Evolutionary conservation across 2,329 filamentous ascomycete species (phyloP).

Genomic region (Neonectria ditissima): DNA sequence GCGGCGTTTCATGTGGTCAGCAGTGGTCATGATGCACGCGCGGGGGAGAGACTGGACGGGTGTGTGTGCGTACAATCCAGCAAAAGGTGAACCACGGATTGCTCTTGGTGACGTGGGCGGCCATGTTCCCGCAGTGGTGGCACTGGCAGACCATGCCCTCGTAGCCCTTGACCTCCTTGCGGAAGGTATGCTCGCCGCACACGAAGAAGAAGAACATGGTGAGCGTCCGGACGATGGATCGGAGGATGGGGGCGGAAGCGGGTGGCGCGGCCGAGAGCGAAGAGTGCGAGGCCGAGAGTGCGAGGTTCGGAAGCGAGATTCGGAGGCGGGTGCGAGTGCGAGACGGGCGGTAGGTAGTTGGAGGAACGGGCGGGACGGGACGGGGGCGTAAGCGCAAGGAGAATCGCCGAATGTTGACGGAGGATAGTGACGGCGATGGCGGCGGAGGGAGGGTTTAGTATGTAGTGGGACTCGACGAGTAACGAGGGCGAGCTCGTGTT

Average conservation of each 20-base stretch:
- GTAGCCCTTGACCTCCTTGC: conserved; percentile 70
- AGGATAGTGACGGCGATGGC: conserved; percentile 13
- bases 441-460: conserved; percentile 7
- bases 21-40: neutral
- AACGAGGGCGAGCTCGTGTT: neutral
- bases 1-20: conserved; percentile 32
- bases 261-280: neutral
- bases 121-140: conserved; percentile 75
- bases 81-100: conserved; percentile 84
- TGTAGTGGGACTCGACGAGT: neutral
- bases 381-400: conserved; percentile 4
- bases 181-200: conserved; percentile 72
- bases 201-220: conserved; percentile 72
- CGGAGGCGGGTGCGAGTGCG: neutral
- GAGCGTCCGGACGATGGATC: conserved; percentile 1
- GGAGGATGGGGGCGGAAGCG: conserved; percentile 6
- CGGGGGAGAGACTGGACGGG: neutral
- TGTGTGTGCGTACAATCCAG: conserved; percentile 69
- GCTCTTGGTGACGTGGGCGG: conserved; percentile 70
- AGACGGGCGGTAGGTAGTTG: neutral
- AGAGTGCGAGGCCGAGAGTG: neutral
- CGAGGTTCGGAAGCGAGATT: neutral
- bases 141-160: conserved; percentile 72
- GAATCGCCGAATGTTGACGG: conserved; percentile 23
- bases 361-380: neutral